phyloP scores from a whole-genome alignment of 1,284 basidiomycete species.

The Volvariella volvacea region DNA sequence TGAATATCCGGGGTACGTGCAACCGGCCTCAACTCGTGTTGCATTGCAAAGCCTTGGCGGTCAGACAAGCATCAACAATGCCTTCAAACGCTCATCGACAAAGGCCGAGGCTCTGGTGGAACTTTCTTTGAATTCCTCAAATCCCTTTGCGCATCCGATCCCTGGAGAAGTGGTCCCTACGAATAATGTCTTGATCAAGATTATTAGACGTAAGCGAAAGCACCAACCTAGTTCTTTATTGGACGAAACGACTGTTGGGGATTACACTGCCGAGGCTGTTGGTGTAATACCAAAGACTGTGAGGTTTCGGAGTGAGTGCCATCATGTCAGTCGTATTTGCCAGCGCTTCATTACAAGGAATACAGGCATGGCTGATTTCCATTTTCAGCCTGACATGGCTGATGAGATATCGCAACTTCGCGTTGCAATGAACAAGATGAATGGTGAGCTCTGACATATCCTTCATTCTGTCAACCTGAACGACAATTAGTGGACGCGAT shows the following conservation, averaged over 20 bases:
- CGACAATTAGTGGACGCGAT: conserved; percentile 60
- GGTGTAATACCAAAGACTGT: conserved; percentile 79
- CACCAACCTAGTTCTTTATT: conserved; percentile 14
- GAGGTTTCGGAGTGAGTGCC: conserved; percentile 77
- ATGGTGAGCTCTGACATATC: conserved; percentile 45
- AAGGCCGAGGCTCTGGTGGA: conserved; percentile 64
- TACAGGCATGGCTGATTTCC: conserved; percentile 87
- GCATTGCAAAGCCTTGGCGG: conserved; percentile 68
- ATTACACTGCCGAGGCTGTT: conserved; percentile 74
- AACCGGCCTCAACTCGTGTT: conserved; percentile 49
- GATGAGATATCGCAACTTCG: conserved; percentile 70
- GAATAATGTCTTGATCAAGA: conserved; percentile 76
- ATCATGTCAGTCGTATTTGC: conserved; percentile 3
- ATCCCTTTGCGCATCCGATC: conserved; percentile 77
- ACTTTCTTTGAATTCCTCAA: conserved; percentile 63
- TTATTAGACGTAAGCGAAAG: conserved; percentile 64
- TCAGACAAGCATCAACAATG: conserved; percentile 60
- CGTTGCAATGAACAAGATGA: conserved; percentile 67
- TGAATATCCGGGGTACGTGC: conserved; percentile 87
- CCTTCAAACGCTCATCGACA: conserved; percentile 59
- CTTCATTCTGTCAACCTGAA: conserved; percentile 8
- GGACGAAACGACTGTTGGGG: conserved; percentile 43
- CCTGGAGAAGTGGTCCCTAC: conserved; percentile 71
- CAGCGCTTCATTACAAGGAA: conserved; percentile 2
- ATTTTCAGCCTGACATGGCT: conserved; percentile 69